Conservation (phyloP, 306 rosid genomes). For the Prunus kanzakura region DNA sequence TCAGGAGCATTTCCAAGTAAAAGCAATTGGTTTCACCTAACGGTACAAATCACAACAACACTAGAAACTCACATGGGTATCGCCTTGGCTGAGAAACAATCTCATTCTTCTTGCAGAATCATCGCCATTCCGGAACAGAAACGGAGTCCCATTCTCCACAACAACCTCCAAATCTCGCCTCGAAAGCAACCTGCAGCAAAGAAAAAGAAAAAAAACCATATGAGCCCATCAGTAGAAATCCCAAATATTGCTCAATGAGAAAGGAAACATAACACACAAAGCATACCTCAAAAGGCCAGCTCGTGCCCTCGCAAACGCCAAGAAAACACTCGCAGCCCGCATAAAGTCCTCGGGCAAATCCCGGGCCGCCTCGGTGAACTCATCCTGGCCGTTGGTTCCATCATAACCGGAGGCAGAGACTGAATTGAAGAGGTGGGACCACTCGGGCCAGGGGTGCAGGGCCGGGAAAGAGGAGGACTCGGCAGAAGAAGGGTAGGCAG, state of each 20-base stretch:
- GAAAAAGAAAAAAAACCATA: neutral
- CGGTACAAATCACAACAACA: neutral
- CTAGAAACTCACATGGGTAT: slow-evolving; percentile 45
- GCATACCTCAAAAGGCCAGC: slow-evolving; percentile 50
- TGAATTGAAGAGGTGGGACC: slow-evolving; percentile 46
- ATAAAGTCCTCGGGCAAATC: slow-evolving; percentile 32
- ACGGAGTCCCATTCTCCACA: slow-evolving; percentile 55
- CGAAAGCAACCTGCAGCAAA: slow-evolving; percentile 61
- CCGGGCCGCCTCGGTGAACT: slow-evolving; percentile 9
- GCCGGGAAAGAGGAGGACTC: slow-evolving; percentile 2
- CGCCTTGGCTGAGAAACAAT: slow-evolving; percentile 39
- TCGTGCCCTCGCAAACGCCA: slow-evolving; percentile 61
- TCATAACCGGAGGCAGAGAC: slow-evolving; percentile 49
- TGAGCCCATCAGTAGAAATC: neutral
- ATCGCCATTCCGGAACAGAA: slow-evolving; percentile 53
- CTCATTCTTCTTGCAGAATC: slow-evolving; percentile 46
- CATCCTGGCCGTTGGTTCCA: slow-evolving; percentile 18
- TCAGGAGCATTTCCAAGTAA: neutral
- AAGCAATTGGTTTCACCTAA: neutral
- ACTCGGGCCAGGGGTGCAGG: slow-evolving; percentile 56
- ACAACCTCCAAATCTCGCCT: slow-evolving; percentile 58
- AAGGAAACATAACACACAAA: neutral
- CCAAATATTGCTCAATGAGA: neutral
- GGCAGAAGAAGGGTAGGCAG: neutral
- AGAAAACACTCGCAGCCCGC: slow-evolving; percentile 50